Base-by-base conservation (phyloP, 352 stramenopile species). In the Pythium myriotylum region DNA sequence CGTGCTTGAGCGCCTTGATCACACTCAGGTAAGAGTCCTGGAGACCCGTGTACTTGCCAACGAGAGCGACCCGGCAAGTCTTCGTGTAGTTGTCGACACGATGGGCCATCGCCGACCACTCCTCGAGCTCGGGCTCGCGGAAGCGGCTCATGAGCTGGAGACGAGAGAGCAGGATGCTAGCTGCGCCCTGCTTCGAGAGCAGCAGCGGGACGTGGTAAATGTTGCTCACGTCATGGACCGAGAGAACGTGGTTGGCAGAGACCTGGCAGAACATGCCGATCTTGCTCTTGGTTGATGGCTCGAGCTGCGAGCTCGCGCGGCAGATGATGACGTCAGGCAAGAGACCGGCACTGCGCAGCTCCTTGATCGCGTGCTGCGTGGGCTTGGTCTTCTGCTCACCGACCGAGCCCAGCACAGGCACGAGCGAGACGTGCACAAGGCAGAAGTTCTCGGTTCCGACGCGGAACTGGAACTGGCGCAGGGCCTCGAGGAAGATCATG, bases 331-430 rank as follows among this genome's bases (percentile, higher is more conserved):
- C 86, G 51, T 98, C 93, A 0, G 98, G 97, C 48, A 86, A 92
- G 9, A 99, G 76, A 56, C 98, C 98, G 17, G 98, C 84, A 22
- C 81, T 96, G 32, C 97, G 81, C 50, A 99, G 86, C 81, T 99
- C 97, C 68, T 98, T 98, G 63, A 99, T 98, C 17, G 95, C 97
- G 78, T 99, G 98, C 84, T 99, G 98, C 41, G 98, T 99, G 0
- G 98, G 98, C 84, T 99, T 99, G 17, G 98, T 99, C 85, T 99
- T 99, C 84, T 99, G 97, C 81, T 99, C 98, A 33, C 97, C 96
- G 17, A 99, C 96, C n/a, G 87, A 97, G 3, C 96, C 97, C 27
- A 99, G 89, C 52, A 99, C 95, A 0, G 98, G 98, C 47, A 99
- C 97, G 3, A 99, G 84, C 27, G 88, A 98, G 10, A 99, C 98